Conservation (phyloP, 2,329 filamentous ascomycete species). For the Ophiostoma pallidulum region DNA sequence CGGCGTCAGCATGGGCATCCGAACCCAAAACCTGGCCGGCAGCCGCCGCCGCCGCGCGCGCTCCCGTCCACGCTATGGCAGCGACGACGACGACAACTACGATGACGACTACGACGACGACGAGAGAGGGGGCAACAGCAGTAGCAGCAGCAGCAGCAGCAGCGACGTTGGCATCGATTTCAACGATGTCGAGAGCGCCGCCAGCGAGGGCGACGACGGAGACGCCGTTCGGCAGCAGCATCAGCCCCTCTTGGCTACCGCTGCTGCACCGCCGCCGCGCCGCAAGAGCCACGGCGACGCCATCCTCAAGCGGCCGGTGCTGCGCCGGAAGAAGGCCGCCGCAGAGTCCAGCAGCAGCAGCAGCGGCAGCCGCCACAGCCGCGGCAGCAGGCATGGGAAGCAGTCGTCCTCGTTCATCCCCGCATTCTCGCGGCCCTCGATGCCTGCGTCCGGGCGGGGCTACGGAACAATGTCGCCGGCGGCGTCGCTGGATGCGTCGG, state of each 20-base stretch:
- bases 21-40: slow-evolving; percentile 62
- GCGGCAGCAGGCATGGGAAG: no score
- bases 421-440: slow-evolving; percentile 4
- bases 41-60: no score
- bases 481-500: no score
- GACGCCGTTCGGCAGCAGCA: slow-evolving; percentile 23
- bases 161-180: slow-evolving; percentile 24
- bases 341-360: no score
- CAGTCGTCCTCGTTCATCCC: slow-evolving; percentile 1
- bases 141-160: slow-evolving; percentile 17
- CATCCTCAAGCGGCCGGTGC: slow-evolving; percentile 21
- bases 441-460: slow-evolving; percentile 10
- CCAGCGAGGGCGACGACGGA: slow-evolving; percentile 30
- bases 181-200: slow-evolving; percentile 29
- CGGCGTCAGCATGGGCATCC: slow-evolving; percentile 62
- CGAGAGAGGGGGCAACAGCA: slow-evolving; percentile 20
- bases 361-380: no score
- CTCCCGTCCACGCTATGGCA: slow-evolving; percentile 28
- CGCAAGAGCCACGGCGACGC: slow-evolving; percentile 34
- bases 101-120: slow-evolving; percentile 23
- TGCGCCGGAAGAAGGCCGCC: slow-evolving; percentile 20
- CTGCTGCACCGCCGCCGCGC: no score
- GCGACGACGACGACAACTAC: slow-evolving; percentile 22
- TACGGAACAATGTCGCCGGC: slow-evolving; percentile 19
- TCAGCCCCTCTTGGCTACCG: slow-evolving; percentile 14